Evolutionary conservation across 2,329 filamentous ascomycete species (phyloP).

Genomic region (Exophiala viscosa): DNA sequence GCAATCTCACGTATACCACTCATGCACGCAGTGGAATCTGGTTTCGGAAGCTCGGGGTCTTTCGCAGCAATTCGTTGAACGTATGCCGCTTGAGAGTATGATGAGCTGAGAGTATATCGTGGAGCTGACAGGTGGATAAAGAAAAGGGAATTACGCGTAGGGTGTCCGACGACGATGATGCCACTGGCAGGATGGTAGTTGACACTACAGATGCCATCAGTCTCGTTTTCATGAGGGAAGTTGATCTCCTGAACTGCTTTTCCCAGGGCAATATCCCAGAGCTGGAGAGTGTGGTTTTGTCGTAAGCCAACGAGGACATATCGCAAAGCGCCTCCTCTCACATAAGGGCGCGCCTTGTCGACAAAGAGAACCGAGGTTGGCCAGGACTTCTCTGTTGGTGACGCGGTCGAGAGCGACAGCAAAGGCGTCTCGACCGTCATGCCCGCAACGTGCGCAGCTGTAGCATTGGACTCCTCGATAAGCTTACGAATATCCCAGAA

Average conservation of each 20-base stretch:
- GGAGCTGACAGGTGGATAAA: conserved; percentile 94
- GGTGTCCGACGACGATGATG: conserved; percentile 92
- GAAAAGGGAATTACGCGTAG: conserved; percentile 95
- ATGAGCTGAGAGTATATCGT: conserved; percentile 72
- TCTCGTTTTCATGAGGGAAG: conserved; percentile 91
- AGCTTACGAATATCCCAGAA: conserved; percentile 96
- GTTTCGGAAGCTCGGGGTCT: conserved; percentile 70
- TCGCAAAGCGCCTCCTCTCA: conserved; percentile 81
- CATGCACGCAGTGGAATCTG: conserved; percentile 94
- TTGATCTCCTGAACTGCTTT: conserved; percentile 97
- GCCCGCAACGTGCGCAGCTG: conserved; percentile 44
- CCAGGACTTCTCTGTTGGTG: conserved; percentile 89
- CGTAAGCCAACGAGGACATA: conserved; percentile 98
- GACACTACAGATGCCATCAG: conserved; percentile 95
- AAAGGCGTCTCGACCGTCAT: conserved; percentile 82
- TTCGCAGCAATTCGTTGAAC: conserved; percentile 72
- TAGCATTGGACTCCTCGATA: conserved; percentile 49
- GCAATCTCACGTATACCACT: conserved; percentile 95
- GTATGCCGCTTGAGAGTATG: conserved; percentile 80
- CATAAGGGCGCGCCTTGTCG: conserved; percentile 91
- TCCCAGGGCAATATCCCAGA: conserved; percentile 93
- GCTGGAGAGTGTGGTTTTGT: conserved; percentile 96
- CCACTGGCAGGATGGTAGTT: conserved; percentile 88
- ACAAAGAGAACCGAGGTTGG: conserved; percentile 94
- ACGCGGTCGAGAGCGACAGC: conserved; percentile 80